These are phyloP conservation scores for Fragilariopsis cylindrus DNA, from an alignment of 108 stramenopile genomes.

Conservation along the genomic window DNA sequence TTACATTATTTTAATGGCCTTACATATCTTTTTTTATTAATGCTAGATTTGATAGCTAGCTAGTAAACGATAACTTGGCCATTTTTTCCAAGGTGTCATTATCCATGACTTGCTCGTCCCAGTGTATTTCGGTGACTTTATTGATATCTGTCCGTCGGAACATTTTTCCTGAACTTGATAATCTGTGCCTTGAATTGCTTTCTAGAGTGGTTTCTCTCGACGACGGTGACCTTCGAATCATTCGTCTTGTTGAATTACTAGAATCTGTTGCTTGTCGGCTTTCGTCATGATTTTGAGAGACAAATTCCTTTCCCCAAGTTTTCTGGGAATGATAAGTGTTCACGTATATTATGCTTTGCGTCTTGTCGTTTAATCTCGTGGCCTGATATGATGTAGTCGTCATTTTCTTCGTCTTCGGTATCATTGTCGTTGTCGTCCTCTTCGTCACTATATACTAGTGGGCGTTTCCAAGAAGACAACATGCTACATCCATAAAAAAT, in stretches of 20 bases:
- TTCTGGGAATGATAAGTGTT: constrained; percentile 21
- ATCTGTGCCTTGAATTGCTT: constrained; percentile 11
- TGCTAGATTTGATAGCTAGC: neutral
- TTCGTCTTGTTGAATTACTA: neutral
- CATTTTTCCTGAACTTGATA: constrained; percentile 15
- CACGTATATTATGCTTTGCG: neutral
- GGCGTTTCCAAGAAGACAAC: constrained; percentile 14
- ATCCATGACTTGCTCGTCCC: constrained; percentile 27
- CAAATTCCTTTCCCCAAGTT: constrained; percentile 19
- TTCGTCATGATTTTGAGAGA: neutral
- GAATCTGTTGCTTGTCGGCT: neutral
- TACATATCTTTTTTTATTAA: neutral
- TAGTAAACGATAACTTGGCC: constrained; percentile 19
- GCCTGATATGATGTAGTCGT: neutral
- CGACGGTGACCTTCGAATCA: constrained; percentile 14
- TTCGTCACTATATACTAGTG: constrained; percentile 19
- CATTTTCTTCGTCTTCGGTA: constrained; percentile 3
- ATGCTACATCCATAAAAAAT: neutral
- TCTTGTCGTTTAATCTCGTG: neutral
- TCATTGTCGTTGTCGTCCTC: neutral
- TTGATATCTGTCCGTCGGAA: constrained; percentile 13
- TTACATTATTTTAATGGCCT: neutral
- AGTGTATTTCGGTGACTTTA: constrained; percentile 23
- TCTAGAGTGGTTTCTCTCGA: constrained; percentile 11
- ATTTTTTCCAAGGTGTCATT: constrained; percentile 10